A percentile compares a stretch with the other conserved stretches of the same genome.
phyloP scores from a whole-genome alignment of 163 green algal species.

The Chlamydomonas reinhardtii region DNA sequence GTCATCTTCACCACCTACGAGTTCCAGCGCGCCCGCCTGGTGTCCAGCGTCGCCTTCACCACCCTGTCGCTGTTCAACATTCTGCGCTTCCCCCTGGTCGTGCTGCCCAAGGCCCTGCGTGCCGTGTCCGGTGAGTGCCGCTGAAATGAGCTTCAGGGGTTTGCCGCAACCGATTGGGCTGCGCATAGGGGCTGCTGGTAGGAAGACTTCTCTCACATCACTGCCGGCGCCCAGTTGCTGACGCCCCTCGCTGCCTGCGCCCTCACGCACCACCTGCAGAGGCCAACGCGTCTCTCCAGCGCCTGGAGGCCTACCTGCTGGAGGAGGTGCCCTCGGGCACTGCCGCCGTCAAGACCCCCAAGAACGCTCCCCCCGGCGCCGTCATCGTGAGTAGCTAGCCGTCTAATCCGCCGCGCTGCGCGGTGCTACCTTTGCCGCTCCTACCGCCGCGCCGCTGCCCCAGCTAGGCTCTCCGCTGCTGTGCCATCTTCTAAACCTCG shows the following conservation, averaged over 20 bases:
- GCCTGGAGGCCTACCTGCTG: conserved; percentile 68
- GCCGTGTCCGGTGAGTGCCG: conserved; percentile 53
- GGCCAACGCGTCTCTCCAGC: conserved; percentile 55
- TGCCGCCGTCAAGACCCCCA: neutral
- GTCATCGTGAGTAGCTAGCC: conserved; percentile 1
- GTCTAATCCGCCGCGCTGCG: too few species aligned
- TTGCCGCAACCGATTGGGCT: too few species aligned
- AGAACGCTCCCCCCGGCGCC: neutral
- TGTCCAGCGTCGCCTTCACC: conserved; percentile 78
- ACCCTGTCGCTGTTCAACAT: conserved; percentile 87
- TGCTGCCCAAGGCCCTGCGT: conserved; percentile 76
- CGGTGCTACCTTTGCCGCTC: too few species aligned
- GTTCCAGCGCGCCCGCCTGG: conserved; percentile 63
- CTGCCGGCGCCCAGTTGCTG: neutral
- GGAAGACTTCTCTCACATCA: too few species aligned
- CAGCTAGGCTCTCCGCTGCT: too few species aligned
- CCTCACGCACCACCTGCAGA: neutral
- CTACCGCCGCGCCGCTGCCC: too few species aligned
- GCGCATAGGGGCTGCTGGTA: too few species aligned
- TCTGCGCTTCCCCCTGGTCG: conserved; percentile 80
- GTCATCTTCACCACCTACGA: conserved; percentile 76
- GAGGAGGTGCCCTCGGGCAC: conserved; percentile 44
- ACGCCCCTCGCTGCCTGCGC: neutral
- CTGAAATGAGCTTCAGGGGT: too few species aligned
- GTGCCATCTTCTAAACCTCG: too few species aligned